phyloP scores from a whole-genome alignment of 2,329 filamentous ascomycete species.

The Mollisiaceae sp. region DNA sequence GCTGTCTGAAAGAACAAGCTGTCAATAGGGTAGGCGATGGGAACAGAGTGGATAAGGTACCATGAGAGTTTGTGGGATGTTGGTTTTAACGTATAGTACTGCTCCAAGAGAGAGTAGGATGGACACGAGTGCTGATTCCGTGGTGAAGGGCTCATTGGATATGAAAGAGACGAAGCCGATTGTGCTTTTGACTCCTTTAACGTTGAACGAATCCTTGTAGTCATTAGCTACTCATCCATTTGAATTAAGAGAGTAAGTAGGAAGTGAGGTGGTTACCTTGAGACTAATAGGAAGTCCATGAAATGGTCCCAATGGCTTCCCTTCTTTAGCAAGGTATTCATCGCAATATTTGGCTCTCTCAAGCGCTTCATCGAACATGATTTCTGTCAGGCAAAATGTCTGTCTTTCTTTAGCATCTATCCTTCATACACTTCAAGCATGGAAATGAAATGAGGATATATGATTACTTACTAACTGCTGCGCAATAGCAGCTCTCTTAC shows the following conservation, averaged over 20 bases:
- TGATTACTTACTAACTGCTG: slow-evolving; percentile 14
- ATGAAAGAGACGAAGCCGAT: slow-evolving; percentile 75
- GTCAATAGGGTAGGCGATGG: background rate
- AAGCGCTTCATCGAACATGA: slow-evolving; percentile 19
- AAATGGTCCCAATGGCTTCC: slow-evolving; percentile 23
- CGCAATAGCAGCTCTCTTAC: slow-evolving; percentile 19
- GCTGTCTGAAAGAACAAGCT: slow-evolving; percentile 16
- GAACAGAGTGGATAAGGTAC: background rate
- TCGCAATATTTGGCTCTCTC: slow-evolving; percentile 19
- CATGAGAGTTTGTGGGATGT: slow-evolving; percentile 73
- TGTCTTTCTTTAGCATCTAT: background rate
- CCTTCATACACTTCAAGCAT: background rate
- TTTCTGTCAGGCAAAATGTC: slow-evolving; percentile 16
- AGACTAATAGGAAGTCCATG: slow-evolving; percentile 29
- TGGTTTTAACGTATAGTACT: slow-evolving; percentile 89
- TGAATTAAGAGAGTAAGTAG: background rate
- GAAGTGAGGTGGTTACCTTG: slow-evolving; percentile 14
- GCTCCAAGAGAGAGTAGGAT: slow-evolving; percentile 84
- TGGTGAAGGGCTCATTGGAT: slow-evolving; percentile 63
- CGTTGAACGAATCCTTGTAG: slow-evolving; percentile 62
- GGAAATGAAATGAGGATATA: background rate
- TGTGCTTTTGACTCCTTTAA: slow-evolving; percentile 79
- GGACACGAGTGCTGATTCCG: slow-evolving; percentile 73
- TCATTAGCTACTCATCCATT: background rate
- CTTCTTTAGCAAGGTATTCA: slow-evolving; percentile 17